Evolutionary conservation across 1,284 basidiomycete genomes (phyloP).

Genomic region (Ganoderma lucidum): DNA sequence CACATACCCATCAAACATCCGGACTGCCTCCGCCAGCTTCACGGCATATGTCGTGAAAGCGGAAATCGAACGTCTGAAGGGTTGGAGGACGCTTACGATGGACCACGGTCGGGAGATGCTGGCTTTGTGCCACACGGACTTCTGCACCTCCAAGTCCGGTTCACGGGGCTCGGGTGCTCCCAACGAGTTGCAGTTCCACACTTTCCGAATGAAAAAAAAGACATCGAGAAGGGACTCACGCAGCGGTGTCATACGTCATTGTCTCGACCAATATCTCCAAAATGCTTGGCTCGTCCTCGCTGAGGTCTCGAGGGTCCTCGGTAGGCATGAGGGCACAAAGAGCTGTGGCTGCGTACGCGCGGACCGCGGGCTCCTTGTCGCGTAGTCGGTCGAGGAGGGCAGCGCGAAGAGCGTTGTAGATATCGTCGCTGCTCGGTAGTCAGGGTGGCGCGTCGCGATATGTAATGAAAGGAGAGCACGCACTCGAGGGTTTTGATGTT

Average conservation of each 20-base stretch:
- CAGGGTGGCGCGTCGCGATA: not conserved
- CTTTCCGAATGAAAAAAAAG: not conserved
- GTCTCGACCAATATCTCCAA: slow-evolving; percentile 78
- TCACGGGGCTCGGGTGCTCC: not conserved
- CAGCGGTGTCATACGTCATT: slow-evolving; percentile 78
- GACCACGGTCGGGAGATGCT: not conserved
- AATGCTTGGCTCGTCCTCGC: slow-evolving; percentile 71
- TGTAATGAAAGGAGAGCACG: slow-evolving; percentile 40
- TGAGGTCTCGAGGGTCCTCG: slow-evolving; percentile 75
- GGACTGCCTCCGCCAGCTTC: not conserved
- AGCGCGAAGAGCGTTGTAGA: slow-evolving; percentile 74
- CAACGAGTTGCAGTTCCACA: not conserved
- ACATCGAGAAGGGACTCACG: slow-evolving; percentile 62
- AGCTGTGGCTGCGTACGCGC: slow-evolving; percentile 87
- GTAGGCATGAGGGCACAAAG: slow-evolving; percentile 86
- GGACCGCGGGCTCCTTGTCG: slow-evolving; percentile 88
- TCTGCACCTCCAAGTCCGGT: not conserved
- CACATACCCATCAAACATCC: not conserved
- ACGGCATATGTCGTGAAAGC: not conserved
- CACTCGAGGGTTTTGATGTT: slow-evolving; percentile 88
- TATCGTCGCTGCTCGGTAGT: slow-evolving; percentile 71
- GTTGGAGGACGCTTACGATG: not conserved
- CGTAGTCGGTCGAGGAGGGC: slow-evolving; percentile 80
- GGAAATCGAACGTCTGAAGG: not conserved
- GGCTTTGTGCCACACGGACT: not conserved